Percentiles rank a stretch among this genome's conserved stretches.
Evolutionary conservation across 768 basidiomycete genomes (phyloP).

Genomic region (Mycena galericulata): DNA sequence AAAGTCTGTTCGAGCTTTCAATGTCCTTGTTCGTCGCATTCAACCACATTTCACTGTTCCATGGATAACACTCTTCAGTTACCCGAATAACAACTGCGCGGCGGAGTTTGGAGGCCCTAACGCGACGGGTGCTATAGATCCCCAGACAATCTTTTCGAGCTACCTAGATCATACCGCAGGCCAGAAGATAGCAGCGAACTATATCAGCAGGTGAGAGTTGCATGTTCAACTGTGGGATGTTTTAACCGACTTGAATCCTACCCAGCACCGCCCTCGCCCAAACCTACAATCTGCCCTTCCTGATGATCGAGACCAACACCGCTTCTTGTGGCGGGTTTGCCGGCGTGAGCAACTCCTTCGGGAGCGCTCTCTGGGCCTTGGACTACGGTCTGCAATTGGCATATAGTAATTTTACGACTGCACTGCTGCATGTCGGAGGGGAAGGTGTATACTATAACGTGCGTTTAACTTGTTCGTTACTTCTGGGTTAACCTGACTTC

Average conservation of each 20-base stretch:
- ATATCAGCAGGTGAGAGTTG: conserved; percentile 45
- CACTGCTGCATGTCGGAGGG: conserved; percentile 40
- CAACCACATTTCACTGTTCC: conserved; percentile 39
- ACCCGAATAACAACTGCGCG: conserved; percentile 73
- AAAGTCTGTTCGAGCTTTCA: conserved; percentile 22
- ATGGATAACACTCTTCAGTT: conserved; percentile 53
- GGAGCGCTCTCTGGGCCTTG: conserved; percentile 71
- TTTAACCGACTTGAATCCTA: background rate
- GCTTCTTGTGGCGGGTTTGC: conserved; percentile 78
- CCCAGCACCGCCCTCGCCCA: conserved; percentile 60
- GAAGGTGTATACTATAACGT: conserved; percentile 41
- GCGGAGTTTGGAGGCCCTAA: conserved; percentile 55
- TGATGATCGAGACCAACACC: conserved; percentile 81
- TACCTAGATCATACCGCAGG: conserved; percentile 75
- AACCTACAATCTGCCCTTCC: conserved; percentile 55
- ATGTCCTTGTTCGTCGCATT: conserved; percentile 28
- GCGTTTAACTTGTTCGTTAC: conserved; percentile 45
- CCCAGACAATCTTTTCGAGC: conserved; percentile 63
- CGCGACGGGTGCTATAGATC: conserved; percentile 45
- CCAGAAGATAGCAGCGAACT: conserved; percentile 59
- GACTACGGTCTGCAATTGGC: conserved; percentile 63
- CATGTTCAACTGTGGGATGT: background rate
- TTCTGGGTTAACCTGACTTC: conserved; percentile 30
- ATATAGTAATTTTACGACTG: conserved; percentile 50
- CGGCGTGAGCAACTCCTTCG: conserved; percentile 72